Base-by-base conservation (phyloP, 805 yeast species). In the Grigorovia humatica region DNA sequence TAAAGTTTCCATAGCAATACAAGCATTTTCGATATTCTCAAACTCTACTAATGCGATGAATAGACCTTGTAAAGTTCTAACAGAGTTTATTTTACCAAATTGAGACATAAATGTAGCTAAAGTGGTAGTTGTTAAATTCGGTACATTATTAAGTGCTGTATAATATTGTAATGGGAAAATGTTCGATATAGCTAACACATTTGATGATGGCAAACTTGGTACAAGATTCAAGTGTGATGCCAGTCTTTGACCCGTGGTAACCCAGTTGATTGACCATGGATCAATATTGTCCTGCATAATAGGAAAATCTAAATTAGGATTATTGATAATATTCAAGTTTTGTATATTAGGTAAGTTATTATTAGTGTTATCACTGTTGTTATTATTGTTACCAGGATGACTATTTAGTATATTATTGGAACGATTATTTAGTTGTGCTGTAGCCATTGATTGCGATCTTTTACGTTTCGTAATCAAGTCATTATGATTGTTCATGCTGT, bases 211-310 rank as follows among this genome's bases (percentile, higher is more conserved):
- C 58, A 88, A 64, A 19, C 58, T 73, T 57, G 88, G 73, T 46
- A 91, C 72, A 23, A 85, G 81, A 56, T 84, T 81, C 1, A 93
- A 81, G 9, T 90, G 88, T 8, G 87, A 86, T 56, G 86, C 70
- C 44, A 80, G 70, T 5, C 85, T 75, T 19, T 42, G 48, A 60
- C 83, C 86, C 45, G 85, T 79, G 1, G 90, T 81, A 18, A 84
- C 82, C 70, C 84, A 74, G 42, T 78, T 74, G 44, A 83, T 69
- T 35, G 75, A 70, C 27, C 76, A 68, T 50, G 83, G 80, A 56
- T 83, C 83, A 44, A 80, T 70, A 55, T 82, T 81, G 61, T 85
- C 90, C 42, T 47, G 68, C 67, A 54, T 74, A 64, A 35, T 69
- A 49, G 74, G 66, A 13, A 20, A 5, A 41, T 23, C 13, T 32